phyloP scores from a whole-genome alignment of 2,329 filamentous ascomycete genomes.

The Teratosphaeria zuluensis region DNA sequence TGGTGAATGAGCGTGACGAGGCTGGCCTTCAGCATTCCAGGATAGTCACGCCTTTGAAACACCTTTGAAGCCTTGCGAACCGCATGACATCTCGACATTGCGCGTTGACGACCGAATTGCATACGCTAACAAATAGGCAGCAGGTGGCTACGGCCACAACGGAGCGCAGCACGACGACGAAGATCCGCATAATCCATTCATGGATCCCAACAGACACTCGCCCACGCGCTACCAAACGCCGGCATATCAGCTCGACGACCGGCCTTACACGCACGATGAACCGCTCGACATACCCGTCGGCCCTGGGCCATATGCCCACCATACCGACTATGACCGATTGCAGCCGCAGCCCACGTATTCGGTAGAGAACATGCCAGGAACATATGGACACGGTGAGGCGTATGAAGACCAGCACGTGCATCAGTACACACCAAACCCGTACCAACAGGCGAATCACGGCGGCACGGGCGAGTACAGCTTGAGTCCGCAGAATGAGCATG shows the following conservation, averaged over 20 bases:
- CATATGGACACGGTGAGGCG: conserved; percentile 53
- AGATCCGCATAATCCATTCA: conserved; percentile 24
- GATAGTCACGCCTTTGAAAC: not conserved
- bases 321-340: conserved; percentile 56
- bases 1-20: not conserved
- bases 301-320: conserved; percentile 31
- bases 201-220: conserved; percentile 45
- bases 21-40: not conserved
- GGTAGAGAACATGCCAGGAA: conserved; percentile 56
- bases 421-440: conserved; percentile 35
- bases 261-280: conserved; percentile 49
- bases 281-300: conserved; percentile 63
- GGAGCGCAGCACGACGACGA: conserved; percentile 11
- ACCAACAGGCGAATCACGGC: conserved; percentile 30
- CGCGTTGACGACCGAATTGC: not conserved
- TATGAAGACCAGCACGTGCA: conserved; percentile 44
- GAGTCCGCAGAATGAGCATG: conserved; percentile 65
- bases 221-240: conserved; percentile 58
- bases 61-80: not conserved
- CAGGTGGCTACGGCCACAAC: conserved; percentile 8
- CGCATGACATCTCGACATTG: not conserved
- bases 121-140: not conserved
- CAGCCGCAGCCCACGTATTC: conserved; percentile 77
- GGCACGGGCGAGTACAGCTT: conserved; percentile 53
- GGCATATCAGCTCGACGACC: conserved; percentile 75